These are phyloP conservation scores for Aspergillus sojae DNA, from an alignment of 2,329 filamentous ascomycete species.

Conservation along the genomic window DNA sequence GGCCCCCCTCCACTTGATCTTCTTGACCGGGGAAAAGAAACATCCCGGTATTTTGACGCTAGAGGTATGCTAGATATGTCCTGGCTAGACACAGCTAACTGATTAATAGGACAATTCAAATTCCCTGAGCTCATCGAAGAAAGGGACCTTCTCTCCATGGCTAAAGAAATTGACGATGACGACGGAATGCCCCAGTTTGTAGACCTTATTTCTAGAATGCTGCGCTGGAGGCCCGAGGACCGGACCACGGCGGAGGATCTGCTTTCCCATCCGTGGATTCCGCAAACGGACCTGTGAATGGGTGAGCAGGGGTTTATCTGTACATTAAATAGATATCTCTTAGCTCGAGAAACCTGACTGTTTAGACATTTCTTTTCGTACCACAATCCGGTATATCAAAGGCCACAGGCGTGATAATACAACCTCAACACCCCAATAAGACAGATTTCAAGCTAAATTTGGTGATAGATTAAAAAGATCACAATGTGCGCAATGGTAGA, in stretches of 20 bases:
- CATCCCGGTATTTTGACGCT: conserved; percentile 23
- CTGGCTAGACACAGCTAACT: neutral
- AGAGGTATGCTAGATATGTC: conserved; percentile 9
- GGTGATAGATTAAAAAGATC: no score
- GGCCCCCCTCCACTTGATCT: conserved; percentile 36
- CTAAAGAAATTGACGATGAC: conserved; percentile 11
- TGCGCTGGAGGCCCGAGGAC: conserved; percentile 20
- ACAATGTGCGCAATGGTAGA: no score
- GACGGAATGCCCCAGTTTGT: conserved; percentile 11
- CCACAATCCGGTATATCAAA: no score
- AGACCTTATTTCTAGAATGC: conserved; percentile 16
- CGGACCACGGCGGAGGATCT: neutral
- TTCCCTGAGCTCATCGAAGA: conserved; percentile 7
- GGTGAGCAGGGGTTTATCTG: no score
- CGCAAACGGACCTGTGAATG: no score
- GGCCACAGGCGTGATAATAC: no score
- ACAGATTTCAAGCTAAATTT: no score
- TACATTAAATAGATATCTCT: no score
- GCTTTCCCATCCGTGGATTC: neutral
- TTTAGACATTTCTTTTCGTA: no score
- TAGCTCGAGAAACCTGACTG: no score
- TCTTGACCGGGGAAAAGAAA: conserved; percentile 27
- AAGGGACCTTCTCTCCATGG: neutral
- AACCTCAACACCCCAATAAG: no score
- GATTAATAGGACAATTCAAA: conserved; percentile 17